phyloP scores from a whole-genome alignment of 2,329 filamentous ascomycete species.

The Pseudogymnoascus sp. region DNA sequence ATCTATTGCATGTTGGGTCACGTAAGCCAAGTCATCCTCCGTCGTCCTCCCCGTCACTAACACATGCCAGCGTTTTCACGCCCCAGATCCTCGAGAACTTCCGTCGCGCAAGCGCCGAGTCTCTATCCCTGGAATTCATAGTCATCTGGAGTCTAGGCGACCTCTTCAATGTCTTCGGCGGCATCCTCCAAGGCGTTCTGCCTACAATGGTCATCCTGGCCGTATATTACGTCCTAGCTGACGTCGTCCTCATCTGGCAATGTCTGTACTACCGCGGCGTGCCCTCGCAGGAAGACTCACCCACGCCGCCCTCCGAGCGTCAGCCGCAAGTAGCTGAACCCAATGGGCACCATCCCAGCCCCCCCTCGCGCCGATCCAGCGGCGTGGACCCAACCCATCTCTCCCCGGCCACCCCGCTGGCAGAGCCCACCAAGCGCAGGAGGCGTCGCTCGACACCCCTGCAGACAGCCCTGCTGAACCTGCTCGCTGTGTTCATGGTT shows the following conservation, averaged over 20 bases:
- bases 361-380: slow-evolving; percentile 49
- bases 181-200: slow-evolving; percentile 79
- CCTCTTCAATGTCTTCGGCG: slow-evolving; percentile 94
- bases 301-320: neutral
- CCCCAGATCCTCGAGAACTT: slow-evolving; percentile 97
- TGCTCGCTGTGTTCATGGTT: slow-evolving; percentile 68
- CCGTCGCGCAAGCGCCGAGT: slow-evolving; percentile 72
- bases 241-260: slow-evolving; percentile 78
- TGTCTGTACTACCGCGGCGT: slow-evolving; percentile 96
- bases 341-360: slow-evolving; percentile 35
- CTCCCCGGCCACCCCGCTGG: slow-evolving; percentile 75
- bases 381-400: slow-evolving; percentile 55
- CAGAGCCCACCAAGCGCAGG: slow-evolving; percentile 39
- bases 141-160: slow-evolving; percentile 89
- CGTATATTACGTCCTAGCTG: slow-evolving; percentile 85
- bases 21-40: slow-evolving; percentile 30
- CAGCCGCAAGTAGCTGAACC: slow-evolving; percentile 30
- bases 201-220: slow-evolving; percentile 96
- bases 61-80: slow-evolving; percentile 59
- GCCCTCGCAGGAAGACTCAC: slow-evolving; percentile 48
- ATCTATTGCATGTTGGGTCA: slow-evolving; percentile 94
- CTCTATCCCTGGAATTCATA: slow-evolving; percentile 83
- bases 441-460: slow-evolving; percentile 39
- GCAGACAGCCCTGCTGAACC: slow-evolving; percentile 63
- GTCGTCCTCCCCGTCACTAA: neutral